Evolutionary conservation across 225 moss, liverwort and hornwort species (phyloP), one percentile per base, ranked within the genome.

Genomic region (Rhytidiadelphus loreus): DNA sequence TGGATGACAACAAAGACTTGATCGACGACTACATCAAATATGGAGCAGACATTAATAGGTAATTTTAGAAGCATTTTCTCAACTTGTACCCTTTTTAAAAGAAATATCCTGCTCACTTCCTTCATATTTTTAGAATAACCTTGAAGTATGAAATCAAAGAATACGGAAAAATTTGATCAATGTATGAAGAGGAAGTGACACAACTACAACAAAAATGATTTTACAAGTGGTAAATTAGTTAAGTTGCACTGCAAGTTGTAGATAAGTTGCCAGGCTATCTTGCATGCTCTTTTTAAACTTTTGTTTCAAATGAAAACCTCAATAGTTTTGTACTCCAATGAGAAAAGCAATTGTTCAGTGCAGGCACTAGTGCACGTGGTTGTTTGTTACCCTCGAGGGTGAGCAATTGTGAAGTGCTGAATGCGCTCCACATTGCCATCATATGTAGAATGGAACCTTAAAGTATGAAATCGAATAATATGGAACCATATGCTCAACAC

Each of bases 21-120:
- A 88, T 98, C 60, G 89, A 96, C 32, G 94, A 97, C 59, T 97
- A 86, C 59, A 69, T 98, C 44, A 91, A 90, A 58, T 94, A 93
- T 88, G 95, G 93, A 70, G 93, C 94, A 26, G 94, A 97, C 87
- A 92, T 98, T 18, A 97, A 98, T 41, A 88, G 87, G 87, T 82
- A 65, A 23, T 44, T n/a, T 50, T 14, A 61, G 12, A 61, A 37
- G 18, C 28, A 80, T 80, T 79, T 48, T 57, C 14, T 62, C 29
- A 62, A 19, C n/a, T 50, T 60, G 13, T 35, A 35, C 17, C 20
- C 30, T 39, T 50, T 48, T 25, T 2, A 12, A 60, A 73, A 46
- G 55, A 46, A 37, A 44, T 46, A 18, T 59, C 25, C 25, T 70
- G 44, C 59, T 46, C 37, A 14, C 37, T 46, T 83, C 41, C 69